Evolutionary conservation across 2,329 filamentous ascomycete species (phyloP).

Genomic region (Leptosphaerulina australis): DNA sequence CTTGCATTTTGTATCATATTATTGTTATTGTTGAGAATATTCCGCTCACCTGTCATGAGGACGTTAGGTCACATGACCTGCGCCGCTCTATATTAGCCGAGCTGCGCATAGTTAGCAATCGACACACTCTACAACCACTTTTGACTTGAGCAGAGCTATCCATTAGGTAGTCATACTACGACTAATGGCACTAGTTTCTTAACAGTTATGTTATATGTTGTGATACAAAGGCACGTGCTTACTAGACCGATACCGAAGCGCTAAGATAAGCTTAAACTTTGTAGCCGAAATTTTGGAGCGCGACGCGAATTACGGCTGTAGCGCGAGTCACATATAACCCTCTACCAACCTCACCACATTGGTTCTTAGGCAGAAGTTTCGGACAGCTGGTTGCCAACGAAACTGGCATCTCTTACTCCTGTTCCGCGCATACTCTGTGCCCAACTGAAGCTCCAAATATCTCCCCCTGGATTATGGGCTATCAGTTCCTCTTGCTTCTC

Average conservation of each 20-base stretch:
- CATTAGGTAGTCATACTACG: no score
- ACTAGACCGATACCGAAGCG: conserved; percentile 15
- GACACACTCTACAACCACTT: no score
- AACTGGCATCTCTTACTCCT: conserved; percentile 28
- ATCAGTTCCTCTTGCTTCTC: conserved; percentile 31
- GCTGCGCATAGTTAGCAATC: no score
- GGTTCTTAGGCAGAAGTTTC: background rate
- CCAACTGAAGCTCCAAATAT: conserved; percentile 21
- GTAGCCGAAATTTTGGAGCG: conserved; percentile 35
- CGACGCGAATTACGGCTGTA: conserved; percentile 5
- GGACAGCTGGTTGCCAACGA: background rate
- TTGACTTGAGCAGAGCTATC: no score
- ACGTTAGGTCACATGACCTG: no score
- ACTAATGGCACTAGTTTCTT: no score
- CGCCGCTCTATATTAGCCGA: no score
- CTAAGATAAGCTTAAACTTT: conserved; percentile 43
- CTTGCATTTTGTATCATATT: background rate
- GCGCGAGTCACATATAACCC: conserved; percentile 5
- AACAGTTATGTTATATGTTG: background rate
- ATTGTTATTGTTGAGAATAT: background rate
- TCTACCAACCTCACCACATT: background rate
- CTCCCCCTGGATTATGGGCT: conserved; percentile 31
- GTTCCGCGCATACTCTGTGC: conserved; percentile 30
- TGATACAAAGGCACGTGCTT: conserved; percentile 9
- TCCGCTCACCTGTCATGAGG: no score